Evolutionary conservation across 176 grass and related monocot species (phyloP).

Genomic region (Cocos nucifera): DNA sequence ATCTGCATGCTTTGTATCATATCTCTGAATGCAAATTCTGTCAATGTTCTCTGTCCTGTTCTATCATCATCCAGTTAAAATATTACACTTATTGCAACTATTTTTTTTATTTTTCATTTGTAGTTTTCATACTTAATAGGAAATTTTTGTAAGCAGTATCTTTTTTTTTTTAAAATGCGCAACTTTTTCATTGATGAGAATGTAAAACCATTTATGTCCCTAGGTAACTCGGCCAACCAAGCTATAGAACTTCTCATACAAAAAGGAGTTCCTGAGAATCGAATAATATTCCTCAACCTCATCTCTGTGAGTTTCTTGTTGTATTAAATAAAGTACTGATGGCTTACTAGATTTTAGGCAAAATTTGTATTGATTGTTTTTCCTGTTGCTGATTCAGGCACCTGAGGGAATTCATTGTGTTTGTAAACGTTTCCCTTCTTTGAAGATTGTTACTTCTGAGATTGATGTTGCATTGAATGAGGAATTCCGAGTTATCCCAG

Average conservation of each 20-base stretch:
- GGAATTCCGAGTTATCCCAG: constrained; percentile 69
- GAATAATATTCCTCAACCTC: constrained; percentile 88
- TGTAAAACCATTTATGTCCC: too few relatives aligned
- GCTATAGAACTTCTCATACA: constrained; percentile 69
- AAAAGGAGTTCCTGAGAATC: constrained; percentile 69
- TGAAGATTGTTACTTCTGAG: constrained; percentile 86
- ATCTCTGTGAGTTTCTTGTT: constrained; percentile 48
- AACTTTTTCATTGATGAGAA: not conserved
- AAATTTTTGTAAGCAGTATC: not conserved
- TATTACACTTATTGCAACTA: too few relatives aligned
- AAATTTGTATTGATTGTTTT: not conserved
- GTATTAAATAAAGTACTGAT: too few relatives aligned
- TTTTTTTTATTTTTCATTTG: too few relatives aligned
- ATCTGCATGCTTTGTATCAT: too few relatives aligned
- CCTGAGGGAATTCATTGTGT: constrained; percentile 75
- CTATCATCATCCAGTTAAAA: too few relatives aligned
- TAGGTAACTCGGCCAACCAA: constrained; percentile 84
- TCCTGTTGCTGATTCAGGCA: constrained; percentile 29
- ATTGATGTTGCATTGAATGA: constrained; percentile 72
- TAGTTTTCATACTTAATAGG: not conserved
- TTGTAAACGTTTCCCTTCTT: constrained; percentile 67
- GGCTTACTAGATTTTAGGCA: not conserved
- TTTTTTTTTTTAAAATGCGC: not conserved
- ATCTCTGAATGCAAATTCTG: too few relatives aligned
- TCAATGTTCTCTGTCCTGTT: too few relatives aligned